phyloP scores from a whole-genome alignment of 2,329 filamentous ascomycete species.

The Xylaria sp. region DNA sequence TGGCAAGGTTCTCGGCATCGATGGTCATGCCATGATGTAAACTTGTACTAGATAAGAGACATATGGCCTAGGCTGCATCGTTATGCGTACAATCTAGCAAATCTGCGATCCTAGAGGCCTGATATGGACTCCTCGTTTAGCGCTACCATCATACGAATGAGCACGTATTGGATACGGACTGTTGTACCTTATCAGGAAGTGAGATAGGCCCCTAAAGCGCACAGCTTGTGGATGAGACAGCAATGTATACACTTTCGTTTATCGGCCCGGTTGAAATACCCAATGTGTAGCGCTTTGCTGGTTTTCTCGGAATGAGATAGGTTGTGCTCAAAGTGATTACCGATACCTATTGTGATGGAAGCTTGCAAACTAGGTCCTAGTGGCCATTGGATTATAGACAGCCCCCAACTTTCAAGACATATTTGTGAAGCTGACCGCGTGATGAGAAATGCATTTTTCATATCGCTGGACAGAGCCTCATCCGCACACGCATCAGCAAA shows the following conservation, averaged over 20 bases:
- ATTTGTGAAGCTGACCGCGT: background rate
- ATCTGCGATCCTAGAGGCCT: background rate
- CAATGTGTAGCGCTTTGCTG: background rate
- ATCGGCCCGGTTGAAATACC: background rate
- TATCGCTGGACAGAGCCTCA: background rate
- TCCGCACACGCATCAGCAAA: too few relatives aligned
- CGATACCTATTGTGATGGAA: background rate
- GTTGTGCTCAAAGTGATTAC: background rate
- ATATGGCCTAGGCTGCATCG: background rate
- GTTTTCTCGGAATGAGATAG: background rate
- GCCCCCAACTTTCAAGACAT: background rate
- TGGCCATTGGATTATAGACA: background rate
- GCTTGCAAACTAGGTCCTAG: background rate
- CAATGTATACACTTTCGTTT: background rate
- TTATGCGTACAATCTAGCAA: background rate
- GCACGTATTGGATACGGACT: background rate
- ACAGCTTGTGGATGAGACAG: background rate
- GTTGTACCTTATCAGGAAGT: background rate
- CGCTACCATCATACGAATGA: background rate
- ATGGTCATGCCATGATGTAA: constrained; percentile 43
- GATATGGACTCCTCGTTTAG: background rate
- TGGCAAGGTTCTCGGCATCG: constrained; percentile 44
- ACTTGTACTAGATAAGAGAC: background rate
- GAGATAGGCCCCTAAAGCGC: background rate
- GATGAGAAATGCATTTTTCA: background rate